Percentiles rank a stretch among this genome's conserved stretches.
phyloP scores from a whole-genome alignment of 495 filamentous ascomycete species.

The Amniculicola lignicola region DNA sequence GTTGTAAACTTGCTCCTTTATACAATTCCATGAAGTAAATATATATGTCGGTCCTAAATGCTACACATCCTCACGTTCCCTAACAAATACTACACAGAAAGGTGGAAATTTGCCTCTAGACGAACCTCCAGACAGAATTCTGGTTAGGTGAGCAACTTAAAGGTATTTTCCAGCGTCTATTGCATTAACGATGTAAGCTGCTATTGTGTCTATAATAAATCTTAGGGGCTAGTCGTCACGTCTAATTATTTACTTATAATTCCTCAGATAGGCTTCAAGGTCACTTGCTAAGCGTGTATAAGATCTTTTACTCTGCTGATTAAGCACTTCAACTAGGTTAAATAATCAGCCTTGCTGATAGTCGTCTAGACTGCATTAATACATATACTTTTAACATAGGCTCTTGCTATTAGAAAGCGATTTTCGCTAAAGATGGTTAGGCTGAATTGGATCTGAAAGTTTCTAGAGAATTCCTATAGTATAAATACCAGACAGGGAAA shows the following conservation, averaged over 20 bases:
- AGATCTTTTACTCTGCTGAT: not conserved
- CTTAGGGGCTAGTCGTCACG: not conserved
- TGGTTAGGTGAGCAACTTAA: not conserved
- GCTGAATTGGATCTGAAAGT: slow-evolving; percentile 1
- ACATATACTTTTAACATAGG: not conserved
- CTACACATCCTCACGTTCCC: not conserved
- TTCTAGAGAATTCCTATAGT: slow-evolving; percentile 6
- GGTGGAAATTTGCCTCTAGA: not conserved
- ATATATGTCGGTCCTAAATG: slow-evolving; percentile 4
- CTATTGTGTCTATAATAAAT: slow-evolving; percentile 4
- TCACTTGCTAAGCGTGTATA: not conserved
- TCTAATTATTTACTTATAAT: not conserved
- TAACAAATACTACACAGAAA: slow-evolving; percentile 11
- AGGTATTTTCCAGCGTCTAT: slow-evolving; percentile 3
- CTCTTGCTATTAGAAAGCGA: not conserved
- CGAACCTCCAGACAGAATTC: not conserved
- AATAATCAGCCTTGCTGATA: not conserved
- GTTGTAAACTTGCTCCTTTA: slow-evolving; percentile 1
- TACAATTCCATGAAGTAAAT: slow-evolving; percentile 16
- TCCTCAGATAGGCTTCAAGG: not conserved
- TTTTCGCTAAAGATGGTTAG: not conserved
- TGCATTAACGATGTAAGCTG: slow-evolving; percentile 3
- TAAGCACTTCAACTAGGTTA: not conserved
- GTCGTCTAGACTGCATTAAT: not conserved
- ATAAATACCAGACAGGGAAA: not conserved